Evolutionary conservation across 768 basidiomycete genomes (phyloP).

Genomic region (Antrodiella citrinella): DNA sequence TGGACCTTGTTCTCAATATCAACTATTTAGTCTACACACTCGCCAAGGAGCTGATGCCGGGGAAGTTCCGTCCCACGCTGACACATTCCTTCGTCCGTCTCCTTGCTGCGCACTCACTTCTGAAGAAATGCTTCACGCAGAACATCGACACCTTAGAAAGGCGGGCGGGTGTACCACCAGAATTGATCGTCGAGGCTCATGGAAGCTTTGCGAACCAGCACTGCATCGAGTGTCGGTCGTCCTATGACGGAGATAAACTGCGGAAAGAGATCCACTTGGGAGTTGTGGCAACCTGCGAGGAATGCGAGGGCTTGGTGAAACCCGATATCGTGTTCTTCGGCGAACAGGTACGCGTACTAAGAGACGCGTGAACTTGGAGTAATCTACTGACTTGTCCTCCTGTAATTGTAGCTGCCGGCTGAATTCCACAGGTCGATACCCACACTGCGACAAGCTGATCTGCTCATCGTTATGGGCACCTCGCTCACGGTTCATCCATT

Average conservation of each 20-base stretch:
- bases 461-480: constrained; percentile 88
- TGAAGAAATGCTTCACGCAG: constrained; percentile 80
- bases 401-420: constrained; percentile 53
- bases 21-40: constrained; percentile 68
- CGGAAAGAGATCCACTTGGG: constrained; percentile 50
- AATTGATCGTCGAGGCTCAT: constrained; percentile 88
- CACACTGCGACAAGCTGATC: constrained; percentile 58
- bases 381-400: background rate
- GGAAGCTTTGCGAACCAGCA: constrained; percentile 87
- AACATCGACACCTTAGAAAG: constrained; percentile 93
- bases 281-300: constrained; percentile 58
- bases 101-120: constrained; percentile 56
- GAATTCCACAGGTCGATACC: constrained; percentile 53
- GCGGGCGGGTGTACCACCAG: constrained; percentile 64
- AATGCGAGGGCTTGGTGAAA: constrained; percentile 72
- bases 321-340: constrained; percentile 97
- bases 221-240: constrained; percentile 65
- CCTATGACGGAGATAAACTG: constrained; percentile 63
- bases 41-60: constrained; percentile 90
- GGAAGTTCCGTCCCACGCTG: constrained; percentile 77
- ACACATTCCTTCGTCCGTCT: constrained; percentile 89
- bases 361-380: no score
- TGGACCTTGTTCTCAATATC: background rate
- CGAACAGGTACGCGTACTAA: constrained; percentile 47
- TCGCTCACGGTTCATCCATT: constrained; percentile 86